These are phyloP conservation scores for Discostella pseudostelligera DNA, from an alignment of 108 stramenopile genomes.

Conservation along the genomic window DNA sequence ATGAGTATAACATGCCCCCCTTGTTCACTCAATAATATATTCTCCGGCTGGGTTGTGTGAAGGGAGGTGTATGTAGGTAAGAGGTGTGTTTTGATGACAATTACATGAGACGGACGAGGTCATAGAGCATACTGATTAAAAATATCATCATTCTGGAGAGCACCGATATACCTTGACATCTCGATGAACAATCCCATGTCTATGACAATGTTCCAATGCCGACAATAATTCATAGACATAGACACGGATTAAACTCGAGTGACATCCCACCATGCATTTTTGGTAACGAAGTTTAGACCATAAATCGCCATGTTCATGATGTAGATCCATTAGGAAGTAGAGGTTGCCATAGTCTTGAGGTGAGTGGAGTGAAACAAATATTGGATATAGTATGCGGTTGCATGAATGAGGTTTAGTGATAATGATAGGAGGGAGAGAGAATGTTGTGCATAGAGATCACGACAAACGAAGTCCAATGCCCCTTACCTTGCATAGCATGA, in stretches of 20 bases:
- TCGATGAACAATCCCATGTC: conserved; percentile 92
- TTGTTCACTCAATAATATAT: conserved; percentile 74
- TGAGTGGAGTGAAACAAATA: background rate
- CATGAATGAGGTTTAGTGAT: no score
- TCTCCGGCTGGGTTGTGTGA: conserved; percentile 72
- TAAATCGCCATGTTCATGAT: conserved; percentile 82
- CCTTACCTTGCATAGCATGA: conserved; percentile 87
- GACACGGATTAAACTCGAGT: conserved; percentile 67
- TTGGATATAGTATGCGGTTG: no score
- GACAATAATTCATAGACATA: conserved; percentile 84
- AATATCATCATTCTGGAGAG: no score
- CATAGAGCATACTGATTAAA: no score
- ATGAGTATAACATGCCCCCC: conserved; percentile 89
- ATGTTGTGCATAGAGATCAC: no score
- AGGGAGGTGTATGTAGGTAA: no score
- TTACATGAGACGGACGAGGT: no score
- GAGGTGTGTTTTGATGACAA: no score
- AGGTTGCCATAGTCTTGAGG: conserved; percentile 42
- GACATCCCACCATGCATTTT: conserved; percentile 71
- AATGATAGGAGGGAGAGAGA: no score
- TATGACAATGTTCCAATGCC: conserved; percentile 90
- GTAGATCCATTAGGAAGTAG: conserved; percentile 90
- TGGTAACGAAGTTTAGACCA: conserved; percentile 78
- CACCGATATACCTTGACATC: conserved; percentile 77
- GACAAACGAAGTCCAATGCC: no score